phyloP scores from a whole-genome alignment of 495 filamentous ascomycete genomes.

The Penicillium roqueforti region DNA sequence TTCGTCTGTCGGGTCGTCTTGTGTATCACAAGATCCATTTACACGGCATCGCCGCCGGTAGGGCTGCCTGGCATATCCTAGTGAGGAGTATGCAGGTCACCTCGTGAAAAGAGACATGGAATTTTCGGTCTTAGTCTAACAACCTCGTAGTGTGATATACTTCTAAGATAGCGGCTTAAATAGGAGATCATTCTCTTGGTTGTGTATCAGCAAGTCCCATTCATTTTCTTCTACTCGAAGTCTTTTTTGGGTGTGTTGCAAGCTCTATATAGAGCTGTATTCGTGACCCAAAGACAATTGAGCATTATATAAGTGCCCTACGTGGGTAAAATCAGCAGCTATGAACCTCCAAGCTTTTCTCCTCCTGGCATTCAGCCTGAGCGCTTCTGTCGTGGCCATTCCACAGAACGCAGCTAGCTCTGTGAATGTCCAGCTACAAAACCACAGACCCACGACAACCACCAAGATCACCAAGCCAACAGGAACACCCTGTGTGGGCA shows the following conservation, averaged over 20 bases:
- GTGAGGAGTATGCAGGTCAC: slow-evolving; percentile 4
- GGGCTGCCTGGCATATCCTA: slow-evolving; percentile 7
- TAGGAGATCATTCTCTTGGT: not conserved
- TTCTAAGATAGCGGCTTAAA: not conserved
- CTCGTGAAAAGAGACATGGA: not conserved
- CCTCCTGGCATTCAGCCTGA: not conserved
- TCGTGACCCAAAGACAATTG: not conserved
- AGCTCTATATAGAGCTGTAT: not conserved
- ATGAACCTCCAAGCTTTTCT: slow-evolving; percentile 2
- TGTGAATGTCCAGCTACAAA: not conserved
- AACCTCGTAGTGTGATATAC: not conserved
- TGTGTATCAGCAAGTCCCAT: not conserved
- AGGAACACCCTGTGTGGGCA: slow-evolving; percentile 28
- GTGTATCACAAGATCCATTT: not conserved
- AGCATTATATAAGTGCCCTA: not conserved
- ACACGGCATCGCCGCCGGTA: not conserved
- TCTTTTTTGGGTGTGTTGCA: not conserved
- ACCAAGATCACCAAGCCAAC: slow-evolving; percentile 1
- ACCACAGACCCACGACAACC: not conserved
- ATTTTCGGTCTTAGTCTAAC: not conserved
- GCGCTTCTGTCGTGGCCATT: not conserved
- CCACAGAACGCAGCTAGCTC: not conserved
- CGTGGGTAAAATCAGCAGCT: not conserved
- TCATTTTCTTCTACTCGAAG: not conserved
- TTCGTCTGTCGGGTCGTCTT: not conserved